phyloP scores from a whole-genome alignment of 2,329 filamentous ascomycete species.

The Didymella pomorum region DNA sequence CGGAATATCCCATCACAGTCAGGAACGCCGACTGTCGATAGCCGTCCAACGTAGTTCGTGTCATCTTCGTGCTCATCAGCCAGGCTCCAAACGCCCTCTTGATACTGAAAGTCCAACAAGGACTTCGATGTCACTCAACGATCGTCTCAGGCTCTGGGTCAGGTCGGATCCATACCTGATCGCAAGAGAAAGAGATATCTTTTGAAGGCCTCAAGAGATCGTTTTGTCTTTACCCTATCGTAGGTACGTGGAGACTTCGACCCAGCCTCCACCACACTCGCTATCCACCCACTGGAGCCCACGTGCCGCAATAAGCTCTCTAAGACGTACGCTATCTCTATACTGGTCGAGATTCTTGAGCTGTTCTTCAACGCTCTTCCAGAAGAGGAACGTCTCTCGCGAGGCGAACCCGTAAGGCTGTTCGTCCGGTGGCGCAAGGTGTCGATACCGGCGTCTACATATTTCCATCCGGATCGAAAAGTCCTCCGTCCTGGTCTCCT shows the following conservation, averaged over 20 bases:
- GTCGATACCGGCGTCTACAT: not conserved
- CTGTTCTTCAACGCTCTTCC: not conserved
- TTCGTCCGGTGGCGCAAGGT: not conserved
- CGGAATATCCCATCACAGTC: not conserved
- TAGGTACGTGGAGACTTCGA: no score
- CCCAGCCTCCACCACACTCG: not conserved
- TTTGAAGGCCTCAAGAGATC: no score
- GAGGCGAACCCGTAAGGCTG: not conserved
- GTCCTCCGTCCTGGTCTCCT: not conserved
- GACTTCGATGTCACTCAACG: not conserved
- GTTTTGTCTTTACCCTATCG: no score
- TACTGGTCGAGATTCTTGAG: not conserved
- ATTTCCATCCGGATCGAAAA: not conserved
- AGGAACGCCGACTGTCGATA: not conserved
- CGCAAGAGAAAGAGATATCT: not conserved
- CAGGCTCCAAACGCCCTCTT: not conserved
- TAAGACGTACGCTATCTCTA: not conserved
- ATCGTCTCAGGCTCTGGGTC: not conserved
- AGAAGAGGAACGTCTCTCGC: not conserved
- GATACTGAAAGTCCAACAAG: not conserved
- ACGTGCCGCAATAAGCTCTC: not conserved
- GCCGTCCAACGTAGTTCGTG: not conserved
- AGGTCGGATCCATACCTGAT: not conserved
- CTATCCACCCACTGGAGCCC: not conserved
- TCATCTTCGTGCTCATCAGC: not conserved